Evolutionary conservation across 2,329 filamentous ascomycete species (phyloP).

Genomic region (Phialophora macrospora): DNA sequence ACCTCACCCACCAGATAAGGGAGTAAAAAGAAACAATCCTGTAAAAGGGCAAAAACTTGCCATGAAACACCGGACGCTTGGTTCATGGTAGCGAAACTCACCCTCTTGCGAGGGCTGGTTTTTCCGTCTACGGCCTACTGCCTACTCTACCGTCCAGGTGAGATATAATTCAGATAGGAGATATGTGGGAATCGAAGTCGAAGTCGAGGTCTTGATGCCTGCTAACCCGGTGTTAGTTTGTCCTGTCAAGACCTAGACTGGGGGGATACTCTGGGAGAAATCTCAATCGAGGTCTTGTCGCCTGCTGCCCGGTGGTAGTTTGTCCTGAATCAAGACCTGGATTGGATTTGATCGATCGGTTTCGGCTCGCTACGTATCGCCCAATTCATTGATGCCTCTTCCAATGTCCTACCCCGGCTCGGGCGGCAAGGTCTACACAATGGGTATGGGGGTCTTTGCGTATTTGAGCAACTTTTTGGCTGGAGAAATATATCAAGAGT

Average conservation of each 20-base stretch:
- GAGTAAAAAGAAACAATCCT: not conserved
- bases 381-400: conserved; percentile 9
- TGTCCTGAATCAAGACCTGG: conserved; percentile 9
- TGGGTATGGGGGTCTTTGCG: conserved; percentile 13
- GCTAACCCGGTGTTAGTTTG: conserved; percentile 1
- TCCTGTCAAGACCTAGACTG: not conserved
- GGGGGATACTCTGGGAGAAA: not conserved
- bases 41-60: conserved; percentile 8
- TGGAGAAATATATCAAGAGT: not conserved
- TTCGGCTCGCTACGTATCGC: conserved; percentile 4
- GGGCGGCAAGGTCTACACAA: conserved; percentile 13
- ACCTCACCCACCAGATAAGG: no score
- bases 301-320: conserved; percentile 11
- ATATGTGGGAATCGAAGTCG: not conserved
- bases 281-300: conserved; percentile 9
- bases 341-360: not conserved
- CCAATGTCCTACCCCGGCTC: conserved; percentile 13
- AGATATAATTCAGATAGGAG: not conserved
- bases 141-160: not conserved
- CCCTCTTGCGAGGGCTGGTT: conserved; percentile 11
- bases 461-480: conserved; percentile 1
- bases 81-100: conserved; percentile 11
- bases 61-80: not conserved
- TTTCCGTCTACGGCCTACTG: conserved; percentile 9
- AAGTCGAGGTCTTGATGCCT: not conserved